These are phyloP conservation scores for Plasmodium cynomolgi DNA, from an alignment of 169 alveolate species.

Conservation along the genomic window DNA sequence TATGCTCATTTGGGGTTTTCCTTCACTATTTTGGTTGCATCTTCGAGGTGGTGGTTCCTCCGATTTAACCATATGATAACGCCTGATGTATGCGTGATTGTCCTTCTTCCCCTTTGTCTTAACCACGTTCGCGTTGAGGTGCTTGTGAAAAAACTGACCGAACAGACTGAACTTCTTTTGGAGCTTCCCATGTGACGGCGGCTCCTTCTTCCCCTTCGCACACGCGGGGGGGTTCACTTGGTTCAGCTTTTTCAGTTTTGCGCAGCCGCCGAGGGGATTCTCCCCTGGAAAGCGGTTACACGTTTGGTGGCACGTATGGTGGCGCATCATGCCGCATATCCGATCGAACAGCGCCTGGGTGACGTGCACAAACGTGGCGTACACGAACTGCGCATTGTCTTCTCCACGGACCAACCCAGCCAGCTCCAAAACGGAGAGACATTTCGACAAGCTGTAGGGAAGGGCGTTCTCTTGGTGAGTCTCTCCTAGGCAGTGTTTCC, in stretches of 20 bases:
- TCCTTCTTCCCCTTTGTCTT: not conserved
- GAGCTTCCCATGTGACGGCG: not conserved
- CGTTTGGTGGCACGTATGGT: not conserved
- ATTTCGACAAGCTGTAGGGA: slow-evolving; percentile 21
- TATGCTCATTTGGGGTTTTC: not conserved
- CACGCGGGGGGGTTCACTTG: not conserved
- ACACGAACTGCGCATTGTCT: not conserved
- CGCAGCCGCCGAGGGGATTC: not conserved
- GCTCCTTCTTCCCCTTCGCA: not conserved
- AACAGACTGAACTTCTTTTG: slow-evolving; percentile 43
- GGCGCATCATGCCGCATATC: too few species aligned
- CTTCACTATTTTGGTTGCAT: not conserved
- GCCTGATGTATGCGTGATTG: not conserved
- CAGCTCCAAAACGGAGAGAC: slow-evolving; percentile 6
- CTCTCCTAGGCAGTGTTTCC: not conserved
- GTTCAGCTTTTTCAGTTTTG: not conserved
- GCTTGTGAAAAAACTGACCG: not conserved
- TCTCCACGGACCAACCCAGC: not conserved
- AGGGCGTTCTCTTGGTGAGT: not conserved
- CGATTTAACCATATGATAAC: not conserved
- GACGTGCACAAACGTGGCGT: slow-evolving; percentile 2
- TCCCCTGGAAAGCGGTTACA: not conserved
- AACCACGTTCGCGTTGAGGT: not conserved
- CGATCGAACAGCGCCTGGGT: not conserved
- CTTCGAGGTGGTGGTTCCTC: not conserved